Percentiles rank a stretch among this genome's conserved stretches.
phyloP scores from a whole-genome alignment of 331 rosid genomes.

The Dryas integrifolia region DNA sequence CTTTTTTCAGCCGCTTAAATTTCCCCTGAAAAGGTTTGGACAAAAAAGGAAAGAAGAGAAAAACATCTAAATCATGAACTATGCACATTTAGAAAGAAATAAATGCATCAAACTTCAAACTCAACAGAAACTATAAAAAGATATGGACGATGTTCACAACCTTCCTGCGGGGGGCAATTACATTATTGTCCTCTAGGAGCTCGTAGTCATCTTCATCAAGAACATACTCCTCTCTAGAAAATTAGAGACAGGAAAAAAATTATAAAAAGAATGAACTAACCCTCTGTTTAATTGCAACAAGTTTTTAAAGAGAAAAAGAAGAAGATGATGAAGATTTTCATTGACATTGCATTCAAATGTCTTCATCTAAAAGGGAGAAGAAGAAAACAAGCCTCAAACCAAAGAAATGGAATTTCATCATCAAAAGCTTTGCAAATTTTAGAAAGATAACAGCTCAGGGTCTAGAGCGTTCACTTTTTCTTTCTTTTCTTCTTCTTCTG shows the following conservation, averaged over 20 bases:
- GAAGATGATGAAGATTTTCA: not conserved
- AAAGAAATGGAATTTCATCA: not conserved
- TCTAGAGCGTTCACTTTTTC: conserved; percentile 55
- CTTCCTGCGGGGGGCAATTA: conserved; percentile 78
- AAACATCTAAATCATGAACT: not conserved
- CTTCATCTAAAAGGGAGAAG: not conserved
- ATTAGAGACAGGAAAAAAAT: conserved; percentile 13
- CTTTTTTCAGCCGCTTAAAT: conserved; percentile 84
- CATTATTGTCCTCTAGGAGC: conserved; percentile 87
- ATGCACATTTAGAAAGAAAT: not conserved
- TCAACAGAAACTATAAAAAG: not conserved
- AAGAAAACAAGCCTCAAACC: not conserved
- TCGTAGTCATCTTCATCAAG: conserved; percentile 98
- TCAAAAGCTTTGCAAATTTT: not conserved
- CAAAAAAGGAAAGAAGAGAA: not conserved
- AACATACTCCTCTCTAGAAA: conserved; percentile 76
- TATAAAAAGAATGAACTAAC: not conserved
- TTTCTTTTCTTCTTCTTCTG: conserved; percentile 93
- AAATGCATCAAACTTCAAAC: not conserved
- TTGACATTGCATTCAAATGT: not conserved
- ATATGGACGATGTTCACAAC: conserved; percentile 34
- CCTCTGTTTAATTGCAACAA: not conserved
- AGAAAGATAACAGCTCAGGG: conserved; percentile 4
- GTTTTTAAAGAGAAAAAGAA: not conserved
- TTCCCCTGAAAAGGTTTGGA: conserved; percentile 49